phyloP scores from a whole-genome alignment of 495 filamentous ascomycete genomes.

The Tuber microsphaerosporum region DNA sequence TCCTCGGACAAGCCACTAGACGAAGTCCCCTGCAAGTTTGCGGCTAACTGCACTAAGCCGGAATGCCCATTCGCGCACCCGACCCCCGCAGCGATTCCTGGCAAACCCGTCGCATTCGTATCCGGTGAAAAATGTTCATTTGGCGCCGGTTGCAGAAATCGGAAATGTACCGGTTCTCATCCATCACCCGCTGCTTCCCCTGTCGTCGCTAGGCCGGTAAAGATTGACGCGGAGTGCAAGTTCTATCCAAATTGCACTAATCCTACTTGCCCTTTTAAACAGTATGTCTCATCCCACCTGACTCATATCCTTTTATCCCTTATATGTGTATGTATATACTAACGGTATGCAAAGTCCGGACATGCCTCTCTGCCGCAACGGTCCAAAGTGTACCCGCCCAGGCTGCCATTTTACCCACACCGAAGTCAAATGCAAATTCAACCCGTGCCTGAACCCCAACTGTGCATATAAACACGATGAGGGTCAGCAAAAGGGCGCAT shows the following conservation, averaged over 20 bases:
- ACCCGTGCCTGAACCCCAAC: constrained; percentile 74
- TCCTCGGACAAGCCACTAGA: constrained; percentile 43
- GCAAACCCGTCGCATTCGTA: constrained; percentile 63
- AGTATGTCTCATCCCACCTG: constrained; percentile 44
- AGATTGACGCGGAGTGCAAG: constrained; percentile 75
- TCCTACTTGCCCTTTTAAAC: constrained; percentile 74
- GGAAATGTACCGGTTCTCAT: constrained; percentile 84
- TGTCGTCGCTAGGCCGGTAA: constrained; percentile 38
- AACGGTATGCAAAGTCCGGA: constrained; percentile 44
- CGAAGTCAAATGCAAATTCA: constrained; percentile 80
- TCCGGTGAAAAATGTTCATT: constrained; percentile 67
- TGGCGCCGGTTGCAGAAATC: constrained; percentile 87
- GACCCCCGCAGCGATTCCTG: constrained; percentile 81
- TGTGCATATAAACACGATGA: constrained; percentile 90
- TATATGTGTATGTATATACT: constrained; percentile 11
- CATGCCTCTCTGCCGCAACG: constrained; percentile 83
- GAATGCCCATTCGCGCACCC: constrained; percentile 93
- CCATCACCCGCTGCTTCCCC: constrained; percentile 69
- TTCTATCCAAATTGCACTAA: constrained; percentile 95
- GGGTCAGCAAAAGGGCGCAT: constrained; percentile 70
- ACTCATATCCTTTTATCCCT: neutral
- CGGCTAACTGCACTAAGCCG: constrained; percentile 73
- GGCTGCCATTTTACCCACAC: constrained; percentile 86
- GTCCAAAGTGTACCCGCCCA: constrained; percentile 74
- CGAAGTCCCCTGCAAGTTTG: constrained; percentile 73